A percentile compares a stretch with the other conserved stretches of the same genome.
Conservation (phyloP, 768 basidiomycete species). For the Pholiota molesta region DNA sequence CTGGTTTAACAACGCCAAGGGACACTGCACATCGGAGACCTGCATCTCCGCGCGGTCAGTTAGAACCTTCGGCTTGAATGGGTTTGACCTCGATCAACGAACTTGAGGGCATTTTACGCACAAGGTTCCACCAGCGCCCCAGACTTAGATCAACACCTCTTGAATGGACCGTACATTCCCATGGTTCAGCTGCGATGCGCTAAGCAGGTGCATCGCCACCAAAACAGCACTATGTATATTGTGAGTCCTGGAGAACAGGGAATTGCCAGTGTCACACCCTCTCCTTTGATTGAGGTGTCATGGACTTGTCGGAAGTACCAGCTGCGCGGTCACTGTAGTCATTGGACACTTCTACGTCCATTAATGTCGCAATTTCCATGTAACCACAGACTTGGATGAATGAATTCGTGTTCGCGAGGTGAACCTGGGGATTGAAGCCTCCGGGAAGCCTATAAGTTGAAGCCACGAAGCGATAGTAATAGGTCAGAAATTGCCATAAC, state of each 20-base stretch:
- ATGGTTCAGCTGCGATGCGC: conserved; percentile 65
- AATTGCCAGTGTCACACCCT: conserved; percentile 72
- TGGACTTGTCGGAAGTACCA: conserved; percentile 17
- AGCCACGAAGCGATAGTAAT: conserved; percentile 83
- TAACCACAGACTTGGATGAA: conserved; percentile 49
- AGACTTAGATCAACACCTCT: conserved; percentile 29
- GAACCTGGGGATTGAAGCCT: conserved; percentile 31
- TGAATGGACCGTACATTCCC: conserved; percentile 42
- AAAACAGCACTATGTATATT: conserved; percentile 69
- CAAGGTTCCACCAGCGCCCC: conserved; percentile 71
- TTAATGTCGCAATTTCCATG: conserved; percentile 32
- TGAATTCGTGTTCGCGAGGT: conserved; percentile 10
- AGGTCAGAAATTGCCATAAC: conserved; percentile 66
- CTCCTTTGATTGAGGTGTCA: conserved; percentile 3
- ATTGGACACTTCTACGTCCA: conserved; percentile 54
- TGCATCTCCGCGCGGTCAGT: neutral
- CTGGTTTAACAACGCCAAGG: conserved; percentile 39
- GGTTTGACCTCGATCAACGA: conserved; percentile 52
- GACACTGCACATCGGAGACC: conserved; percentile 18
- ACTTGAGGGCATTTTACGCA: conserved; percentile 59
- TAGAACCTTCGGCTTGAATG: neutral
- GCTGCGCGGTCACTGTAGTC: conserved; percentile 67
- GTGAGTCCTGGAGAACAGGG: conserved; percentile 42
- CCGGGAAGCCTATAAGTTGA: conserved; percentile 68
- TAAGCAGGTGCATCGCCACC: conserved; percentile 57